phyloP scores from a whole-genome alignment of 2,329 filamentous ascomycete species.

The Colletotrichum somersetense region DNA sequence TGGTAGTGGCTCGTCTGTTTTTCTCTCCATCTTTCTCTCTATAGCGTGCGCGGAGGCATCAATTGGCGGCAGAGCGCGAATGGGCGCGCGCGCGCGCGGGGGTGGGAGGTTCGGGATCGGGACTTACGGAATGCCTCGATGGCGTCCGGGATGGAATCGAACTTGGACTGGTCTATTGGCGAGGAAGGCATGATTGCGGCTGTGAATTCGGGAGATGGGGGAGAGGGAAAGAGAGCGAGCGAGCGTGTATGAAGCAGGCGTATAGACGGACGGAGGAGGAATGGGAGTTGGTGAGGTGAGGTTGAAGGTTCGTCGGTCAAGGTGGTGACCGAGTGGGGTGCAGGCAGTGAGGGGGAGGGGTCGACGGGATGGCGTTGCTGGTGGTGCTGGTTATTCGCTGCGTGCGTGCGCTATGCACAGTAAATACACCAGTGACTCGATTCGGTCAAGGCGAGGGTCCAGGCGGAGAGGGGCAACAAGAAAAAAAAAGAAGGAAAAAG shows the following conservation, averaged over 20 bases:
- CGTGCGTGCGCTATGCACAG: background rate
- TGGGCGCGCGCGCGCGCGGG: slow-evolving; percentile 19
- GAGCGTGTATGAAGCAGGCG: background rate
- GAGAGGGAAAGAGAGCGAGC: background rate
- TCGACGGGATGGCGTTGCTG: slow-evolving; percentile 5
- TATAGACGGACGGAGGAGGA: background rate
- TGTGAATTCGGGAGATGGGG: background rate
- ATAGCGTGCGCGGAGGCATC: too few relatives aligned
- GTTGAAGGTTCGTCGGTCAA: slow-evolving; percentile 5
- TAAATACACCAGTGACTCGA: background rate
- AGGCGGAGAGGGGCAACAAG: slow-evolving; percentile 1
- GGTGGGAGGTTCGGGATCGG: slow-evolving; percentile 5
- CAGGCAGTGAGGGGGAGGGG: slow-evolving; percentile 30
- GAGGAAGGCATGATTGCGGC: slow-evolving; percentile 61
- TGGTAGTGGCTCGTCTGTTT: background rate
- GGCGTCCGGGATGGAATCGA: slow-evolving; percentile 75
- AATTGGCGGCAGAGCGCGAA: slow-evolving; percentile 11
- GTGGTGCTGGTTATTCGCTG: background rate
- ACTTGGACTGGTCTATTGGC: slow-evolving; percentile 65
- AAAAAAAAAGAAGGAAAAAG: too few relatives aligned
- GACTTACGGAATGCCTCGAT: slow-evolving; percentile 74
- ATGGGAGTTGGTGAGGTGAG: slow-evolving; percentile 3
- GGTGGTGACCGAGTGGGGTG: background rate
- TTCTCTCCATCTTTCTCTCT: background rate
- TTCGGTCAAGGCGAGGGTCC: slow-evolving; percentile 22